These are phyloP conservation scores for Ustilago loliicola DNA, from an alignment of 1,284 basidiomycete genomes.

Conservation along the genomic window DNA sequence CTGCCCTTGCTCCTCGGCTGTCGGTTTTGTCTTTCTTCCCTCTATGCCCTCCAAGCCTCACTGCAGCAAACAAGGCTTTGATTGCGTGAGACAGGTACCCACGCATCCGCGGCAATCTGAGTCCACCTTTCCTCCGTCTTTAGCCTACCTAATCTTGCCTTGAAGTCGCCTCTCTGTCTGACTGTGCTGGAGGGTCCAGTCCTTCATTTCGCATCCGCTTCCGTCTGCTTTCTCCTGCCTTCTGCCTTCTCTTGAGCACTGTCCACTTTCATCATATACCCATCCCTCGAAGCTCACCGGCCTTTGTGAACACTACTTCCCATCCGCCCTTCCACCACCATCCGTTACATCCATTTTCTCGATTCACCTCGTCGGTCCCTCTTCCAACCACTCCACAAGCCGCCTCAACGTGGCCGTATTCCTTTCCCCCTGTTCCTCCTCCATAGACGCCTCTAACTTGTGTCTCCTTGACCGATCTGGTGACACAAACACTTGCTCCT, in stretches of 20 bases:
- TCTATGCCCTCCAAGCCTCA: background rate
- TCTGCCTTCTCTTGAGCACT: too few species aligned
- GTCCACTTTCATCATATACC: background rate
- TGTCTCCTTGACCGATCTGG: background rate
- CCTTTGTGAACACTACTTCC: background rate
- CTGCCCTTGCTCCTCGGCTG: conserved; percentile 9
- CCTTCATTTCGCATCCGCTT: conserved; percentile 14
- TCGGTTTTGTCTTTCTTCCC: conserved; percentile 2
- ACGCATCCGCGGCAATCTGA: conserved; percentile 17
- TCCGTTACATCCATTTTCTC: background rate
- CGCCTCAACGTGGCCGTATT: conserved; percentile 37
- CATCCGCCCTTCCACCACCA: conserved; percentile 11
- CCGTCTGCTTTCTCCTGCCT: background rate
- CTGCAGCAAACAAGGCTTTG: conserved; percentile 4
- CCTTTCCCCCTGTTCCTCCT: background rate
- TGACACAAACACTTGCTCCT: background rate
- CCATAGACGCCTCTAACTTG: background rate
- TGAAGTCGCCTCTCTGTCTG: conserved; percentile 1
- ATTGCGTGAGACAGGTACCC: background rate
- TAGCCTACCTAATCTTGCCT: conserved; percentile 11
- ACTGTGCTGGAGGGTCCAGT: background rate
- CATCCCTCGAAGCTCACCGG: background rate
- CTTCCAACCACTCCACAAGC: conserved; percentile 4
- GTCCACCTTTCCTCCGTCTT: background rate
- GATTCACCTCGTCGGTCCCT: conserved; percentile 34